These are phyloP conservation scores for Solanum clarkiae DNA, from an alignment of 257 asterid species.

Conservation along the genomic window DNA sequence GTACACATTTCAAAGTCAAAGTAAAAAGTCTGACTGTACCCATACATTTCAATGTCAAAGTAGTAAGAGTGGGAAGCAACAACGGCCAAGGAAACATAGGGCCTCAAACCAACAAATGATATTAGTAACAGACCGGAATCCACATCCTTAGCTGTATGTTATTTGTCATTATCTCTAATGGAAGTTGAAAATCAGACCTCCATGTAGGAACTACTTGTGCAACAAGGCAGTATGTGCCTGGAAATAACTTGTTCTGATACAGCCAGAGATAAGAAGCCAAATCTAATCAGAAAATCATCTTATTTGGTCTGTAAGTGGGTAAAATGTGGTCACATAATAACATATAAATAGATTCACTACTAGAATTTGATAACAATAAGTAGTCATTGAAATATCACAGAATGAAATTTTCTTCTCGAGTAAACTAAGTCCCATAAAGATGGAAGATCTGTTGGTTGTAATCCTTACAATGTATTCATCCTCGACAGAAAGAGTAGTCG, in stretches of 20 bases:
- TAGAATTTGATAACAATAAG: neutral
- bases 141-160: neutral
- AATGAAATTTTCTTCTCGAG: neutral
- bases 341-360: neutral
- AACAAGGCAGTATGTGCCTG: neutral
- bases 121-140: neutral
- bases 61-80: neutral
- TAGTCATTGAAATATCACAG: neutral
- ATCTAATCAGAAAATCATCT: neutral
- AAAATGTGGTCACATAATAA: neutral
- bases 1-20: neutral
- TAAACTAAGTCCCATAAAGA: neutral
- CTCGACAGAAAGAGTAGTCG: slow-evolving; percentile 41
- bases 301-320: neutral
- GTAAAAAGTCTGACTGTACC: neutral
- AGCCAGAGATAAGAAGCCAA: neutral
- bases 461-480: slow-evolving; percentile 76
- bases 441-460: neutral
- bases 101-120: neutral
- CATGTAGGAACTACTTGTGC: neutral
- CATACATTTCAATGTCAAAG: neutral
- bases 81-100: neutral
- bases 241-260: neutral
- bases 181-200: neutral
- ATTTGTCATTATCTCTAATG: neutral